A percentile compares a stretch with the other conserved stretches of the same genome.
Conservation (phyloP, 805 yeast species). For the Cyberlindnera xylosilytica region DNA sequence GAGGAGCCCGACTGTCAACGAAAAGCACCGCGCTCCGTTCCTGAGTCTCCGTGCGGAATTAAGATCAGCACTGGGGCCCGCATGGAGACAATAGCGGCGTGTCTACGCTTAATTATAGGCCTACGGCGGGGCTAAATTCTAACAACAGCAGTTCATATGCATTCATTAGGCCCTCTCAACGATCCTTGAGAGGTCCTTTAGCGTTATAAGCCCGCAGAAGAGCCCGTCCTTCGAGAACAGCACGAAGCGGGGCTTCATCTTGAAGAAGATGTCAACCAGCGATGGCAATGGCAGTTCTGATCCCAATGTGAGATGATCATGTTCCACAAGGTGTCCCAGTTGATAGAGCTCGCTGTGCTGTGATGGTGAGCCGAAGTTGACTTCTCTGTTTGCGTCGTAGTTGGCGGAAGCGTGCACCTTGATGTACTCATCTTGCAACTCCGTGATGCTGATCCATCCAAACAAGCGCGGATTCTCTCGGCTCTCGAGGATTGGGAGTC, state of each 20-base stretch:
- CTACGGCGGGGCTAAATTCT: too few relatives aligned
- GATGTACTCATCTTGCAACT: slow-evolving; percentile 30
- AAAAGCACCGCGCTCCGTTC: neutral
- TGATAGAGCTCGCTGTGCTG: slow-evolving; percentile 1
- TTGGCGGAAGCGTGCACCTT: slow-evolving; percentile 7
- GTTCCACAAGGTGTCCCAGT: slow-evolving; percentile 20
- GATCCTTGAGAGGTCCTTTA: slow-evolving; percentile 18
- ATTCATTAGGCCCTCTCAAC: slow-evolving; percentile 3
- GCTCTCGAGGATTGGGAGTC: slow-evolving; percentile 43
- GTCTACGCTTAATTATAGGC: too few relatives aligned
- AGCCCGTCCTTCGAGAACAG: slow-evolving; percentile 24
- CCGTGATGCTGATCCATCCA: slow-evolving; percentile 42
- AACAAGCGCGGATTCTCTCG: slow-evolving; percentile 31
- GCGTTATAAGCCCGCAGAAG: slow-evolving; percentile 25
- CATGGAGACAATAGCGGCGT: neutral
- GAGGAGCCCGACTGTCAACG: neutral
- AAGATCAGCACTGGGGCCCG: neutral
- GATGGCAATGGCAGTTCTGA: slow-evolving; percentile 25
- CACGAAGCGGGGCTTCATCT: slow-evolving; percentile 28
- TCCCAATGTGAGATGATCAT: slow-evolving; percentile 16
- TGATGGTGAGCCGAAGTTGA: neutral
- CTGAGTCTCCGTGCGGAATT: slow-evolving; percentile 5
- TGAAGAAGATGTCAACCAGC: slow-evolving; percentile 28
- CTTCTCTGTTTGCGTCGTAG: neutral
- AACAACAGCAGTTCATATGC: too few relatives aligned